Base-by-base conservation (phyloP, 2,329 filamentous ascomycete species). In the Colletotrichum tropicale region DNA sequence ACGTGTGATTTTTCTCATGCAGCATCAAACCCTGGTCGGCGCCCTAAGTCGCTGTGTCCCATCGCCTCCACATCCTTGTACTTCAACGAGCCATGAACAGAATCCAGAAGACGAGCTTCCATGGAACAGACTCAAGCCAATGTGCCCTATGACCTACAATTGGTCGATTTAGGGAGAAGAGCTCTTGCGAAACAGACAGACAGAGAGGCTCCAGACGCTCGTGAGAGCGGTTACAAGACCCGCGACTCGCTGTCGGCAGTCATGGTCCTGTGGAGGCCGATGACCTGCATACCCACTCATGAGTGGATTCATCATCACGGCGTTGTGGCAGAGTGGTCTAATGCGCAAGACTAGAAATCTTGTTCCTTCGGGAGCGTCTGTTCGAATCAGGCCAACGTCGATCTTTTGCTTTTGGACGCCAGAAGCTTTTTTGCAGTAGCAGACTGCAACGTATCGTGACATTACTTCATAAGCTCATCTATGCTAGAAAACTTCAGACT, bases 281-380 rank as follows among this genome's bases (percentile, higher is more conserved):
- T 0, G 13, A 9, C 13, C n/a, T 28, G 15, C 48, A 67, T 58
- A 67, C 48, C 65, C 48, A 32, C 65, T 58, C 9, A n/a, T 2
- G 2, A 58, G 48, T 32, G 65, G 21, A n/a, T 28, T 36, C 9
- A 6, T 12, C 1, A 16, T 3, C 7, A 0, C n/a, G 64, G 64
- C 64, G 36, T 66, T 48, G 64, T 55, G 64, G 64, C 64, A 66
- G 64, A 66, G 64, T 66, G 64, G 64, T 66, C 64, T 66, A 66
- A 66, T 66, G 64, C 64, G 64, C 64, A 66, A 66, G 64, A 66
- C 64, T 66, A 66, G 64, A 66, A 66, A 66, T 66, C 64, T 66
- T 66, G 64, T 66, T 66, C 64, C 64, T 52, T 66, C 38, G 64
- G 64, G 38, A 66, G 64, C 64, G 64, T 66, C 64, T 66, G 64